Base-by-base conservation (phyloP, 2,329 filamentous ascomycete species). In the Fusarium nelsonii region DNA sequence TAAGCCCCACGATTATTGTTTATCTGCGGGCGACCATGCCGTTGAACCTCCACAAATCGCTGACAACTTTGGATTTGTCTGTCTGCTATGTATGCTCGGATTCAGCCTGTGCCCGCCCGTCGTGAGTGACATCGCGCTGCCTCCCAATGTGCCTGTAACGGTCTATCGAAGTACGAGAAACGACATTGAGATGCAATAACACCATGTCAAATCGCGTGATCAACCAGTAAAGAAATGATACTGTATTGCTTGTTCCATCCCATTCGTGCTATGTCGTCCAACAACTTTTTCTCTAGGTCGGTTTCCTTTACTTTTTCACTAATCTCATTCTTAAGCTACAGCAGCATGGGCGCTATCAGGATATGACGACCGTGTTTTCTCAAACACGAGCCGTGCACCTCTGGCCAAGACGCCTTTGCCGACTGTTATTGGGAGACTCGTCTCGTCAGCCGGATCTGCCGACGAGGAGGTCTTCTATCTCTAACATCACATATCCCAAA, bases 1-100 rank as follows among this genome's bases (percentile, higher is more conserved):
- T 30, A 23, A 16, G 28, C 8, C 49, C 67, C 67, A 58, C 43
- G 37, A 15, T 12, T n/a, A 6, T 23, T 36, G 9, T 41, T 34
- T 34, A 15, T 15, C 8, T 58, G 30, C 33, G 52, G 28, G 54
- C 41, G 30, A 36, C n/a, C 11, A 41, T 18, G 12, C 16, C 6
- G 15, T 18, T n/a, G 32, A 34, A 14, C 36, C 16, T 58, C 54
- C 26, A 33, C 12, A 37, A 26, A 28, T 20, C 36, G 23, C 41
- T 20, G 39, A 44, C 20, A 12, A 3, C 1, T 8, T 26, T n/a
- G 16, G 5, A 32, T 28, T 48, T 44, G 8, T 15, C 16, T 26
- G 10, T 16, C 18, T 18, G 18, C 53, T 40, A 4, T 41, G 18
- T 3, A 14, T 40, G 7, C 33, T 40, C 8, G 20, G 20, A 4